Base-by-base conservation (phyloP, 2,329 filamentous ascomycete genomes). In the Exutisphaerella laricina region DNA sequence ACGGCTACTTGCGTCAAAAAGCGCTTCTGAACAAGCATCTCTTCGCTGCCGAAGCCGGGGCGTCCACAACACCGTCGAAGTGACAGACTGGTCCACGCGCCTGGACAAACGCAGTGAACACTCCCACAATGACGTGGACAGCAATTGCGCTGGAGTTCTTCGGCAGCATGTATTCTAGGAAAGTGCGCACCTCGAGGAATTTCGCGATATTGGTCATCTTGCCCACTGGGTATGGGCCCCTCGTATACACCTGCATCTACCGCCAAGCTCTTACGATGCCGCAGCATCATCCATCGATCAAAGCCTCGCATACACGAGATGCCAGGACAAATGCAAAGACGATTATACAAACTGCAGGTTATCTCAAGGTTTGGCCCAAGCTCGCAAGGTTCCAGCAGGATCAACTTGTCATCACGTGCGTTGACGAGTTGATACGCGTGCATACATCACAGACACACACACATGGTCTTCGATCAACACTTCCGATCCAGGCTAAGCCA, bases 31-130 rank as follows among this genome's bases (percentile, higher is more conserved):
- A 18, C 25, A 41, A 10, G 18, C 35, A 21, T 36, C 21, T 31
- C 21, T 23, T 37, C 38, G 34, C 32, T n/a, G n/a, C n/a, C n/a
- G n/a, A n/a, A n/a, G n/a, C n/a, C n/a, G n/a, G n/a, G n/a, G n/a
- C n/a, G 25, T 29, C 23, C 39, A 50, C 48, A 23, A 35, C 47
- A 53, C 26, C 41, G 25, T 49, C 44, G n/a, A 43, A 48, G 8
- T 48, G 47, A 48, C 50, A 34, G 36, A 26, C 18, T 18, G 25
- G 16, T 16, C 34, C 41, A 47, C 42, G 50, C 46, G 37, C 38
- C 46, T 43, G 39, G 41, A 43, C 48, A 44, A 49, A 46, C 41
- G 30, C 28, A 44, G 48, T 16, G 39, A 29, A 23, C 42, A 20
- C 9, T 13, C 12, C 9, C 18, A 12, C 18, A 13, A 13, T 20